Base-by-base conservation (phyloP, 2,329 filamentous ascomycete genomes). In the Lecanosticta acicola region DNA sequence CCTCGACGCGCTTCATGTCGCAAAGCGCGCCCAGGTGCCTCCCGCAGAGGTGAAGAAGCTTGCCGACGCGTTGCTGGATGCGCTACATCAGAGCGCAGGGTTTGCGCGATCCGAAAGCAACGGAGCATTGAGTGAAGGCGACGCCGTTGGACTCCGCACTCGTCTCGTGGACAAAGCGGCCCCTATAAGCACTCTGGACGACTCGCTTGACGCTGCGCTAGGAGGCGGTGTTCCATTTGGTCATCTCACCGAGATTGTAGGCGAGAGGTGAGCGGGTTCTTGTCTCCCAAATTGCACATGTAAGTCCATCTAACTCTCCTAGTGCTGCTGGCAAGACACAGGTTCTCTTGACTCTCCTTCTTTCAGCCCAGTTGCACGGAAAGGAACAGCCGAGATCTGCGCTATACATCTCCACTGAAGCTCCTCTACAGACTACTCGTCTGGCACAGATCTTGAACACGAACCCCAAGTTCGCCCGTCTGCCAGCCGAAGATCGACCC, bases 291-390 rank as follows among this genome's bases (percentile, higher is more conserved):
- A 19, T 50, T 26, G 29, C 32, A n/a, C n/a, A n/a, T 3, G 21
- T 14, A 11, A 21, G 13, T 1, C 3, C 18, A 1, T 49, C 48
- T 51, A 21, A 51, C 45, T 32, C 42, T 16, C 16, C 14, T 21
- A 85, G 83, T 62, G 93, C 90, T 58, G 86, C 83, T 55, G 93
- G 91, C 60, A 98, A 98, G 76, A 96, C 93, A 1, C 93, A 98
- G 66, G 81, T 96, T 60, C 82, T 97, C 20, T 78, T 97, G 20
- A 83, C 84, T 17, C 77, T 98, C 20, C 81, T 94, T 36, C 81
- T 97, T 26, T 78, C 90, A 24, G 83, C 84, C 13, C 93, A 98
- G 66, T 82, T 97, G 3, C 81, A 86, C 2, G 70, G 80, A 1
- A 85, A 87, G 0, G 73, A 16, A 34, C 10, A 4, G 13, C 42